Conservation (phyloP, 805 yeast species). For the Saccharomyces eubayanus region DNA sequence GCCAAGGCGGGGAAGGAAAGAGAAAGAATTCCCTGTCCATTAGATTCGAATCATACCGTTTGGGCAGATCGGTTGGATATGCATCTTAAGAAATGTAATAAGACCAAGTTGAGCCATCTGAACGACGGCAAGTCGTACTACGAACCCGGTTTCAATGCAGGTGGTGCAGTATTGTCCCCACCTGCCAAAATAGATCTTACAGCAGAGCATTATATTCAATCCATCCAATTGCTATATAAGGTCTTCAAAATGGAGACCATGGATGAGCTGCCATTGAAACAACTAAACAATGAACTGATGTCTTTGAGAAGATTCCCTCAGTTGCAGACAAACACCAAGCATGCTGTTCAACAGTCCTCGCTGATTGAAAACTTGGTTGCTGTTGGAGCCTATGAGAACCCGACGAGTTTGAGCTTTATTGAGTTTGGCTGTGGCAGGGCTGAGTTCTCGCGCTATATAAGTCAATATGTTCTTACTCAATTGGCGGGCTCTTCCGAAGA, state of each 20-base stretch:
- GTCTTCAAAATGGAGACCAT: constrained; percentile 34
- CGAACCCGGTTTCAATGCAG: constrained; percentile 37
- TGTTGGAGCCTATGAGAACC: constrained; percentile 31
- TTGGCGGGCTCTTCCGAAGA: neutral
- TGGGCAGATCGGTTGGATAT: constrained; percentile 47
- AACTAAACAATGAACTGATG: constrained; percentile 20
- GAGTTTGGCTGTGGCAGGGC: constrained; percentile 94
- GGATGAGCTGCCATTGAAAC: constrained; percentile 22
- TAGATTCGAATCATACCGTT: constrained; percentile 66
- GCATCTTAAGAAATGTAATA: constrained; percentile 59
- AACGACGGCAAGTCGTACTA: constrained; percentile 44
- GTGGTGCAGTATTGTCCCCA: constrained; percentile 10
- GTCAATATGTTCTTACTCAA: constrained; percentile 11
- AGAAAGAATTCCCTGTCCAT: constrained; percentile 53
- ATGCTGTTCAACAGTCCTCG: constrained; percentile 76
- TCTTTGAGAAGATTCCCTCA: constrained; percentile 40
- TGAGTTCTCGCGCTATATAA: constrained; percentile 64
- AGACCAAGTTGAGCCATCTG: constrained; percentile 29
- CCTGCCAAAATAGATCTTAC: neutral
- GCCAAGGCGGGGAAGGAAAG: neutral
- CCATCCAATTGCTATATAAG: constrained; percentile 30
- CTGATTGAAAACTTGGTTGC: constrained; percentile 57
- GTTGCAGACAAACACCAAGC: constrained; percentile 51
- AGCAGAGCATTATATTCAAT: neutral
- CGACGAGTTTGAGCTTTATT: constrained; percentile 32